A percentile compares a stretch with the other conserved stretches of the same genome.
Conservation (phyloP, 192 early-diverging fungal genomes). For the Geranomyces michiganensis region DNA sequence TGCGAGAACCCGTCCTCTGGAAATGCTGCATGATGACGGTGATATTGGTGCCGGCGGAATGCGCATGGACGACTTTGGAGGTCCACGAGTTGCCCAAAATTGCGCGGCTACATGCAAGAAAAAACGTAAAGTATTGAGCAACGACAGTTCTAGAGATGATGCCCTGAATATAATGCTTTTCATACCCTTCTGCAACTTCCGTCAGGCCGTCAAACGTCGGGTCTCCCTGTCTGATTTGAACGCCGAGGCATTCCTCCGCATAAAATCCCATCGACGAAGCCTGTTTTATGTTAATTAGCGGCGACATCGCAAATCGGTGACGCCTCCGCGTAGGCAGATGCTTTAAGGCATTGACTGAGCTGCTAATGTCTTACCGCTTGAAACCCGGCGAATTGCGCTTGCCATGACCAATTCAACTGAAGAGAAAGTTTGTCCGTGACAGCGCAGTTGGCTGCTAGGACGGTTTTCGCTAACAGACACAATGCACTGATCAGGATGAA, state of each 20-base stretch:
- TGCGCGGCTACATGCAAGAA: slow-evolving; percentile 6
- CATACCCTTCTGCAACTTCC: slow-evolving; percentile 20
- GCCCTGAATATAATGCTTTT: not conserved
- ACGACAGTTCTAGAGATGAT: not conserved
- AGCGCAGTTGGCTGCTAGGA: not conserved
- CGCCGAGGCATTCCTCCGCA: slow-evolving; percentile 18
- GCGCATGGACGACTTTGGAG: slow-evolving; percentile 5
- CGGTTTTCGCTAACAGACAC: not conserved
- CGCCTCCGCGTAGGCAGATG: no score
- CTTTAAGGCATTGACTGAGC: not conserved
- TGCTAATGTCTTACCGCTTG: slow-evolving; percentile 24
- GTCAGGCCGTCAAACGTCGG: slow-evolving; percentile 23
- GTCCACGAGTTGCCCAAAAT: slow-evolving; percentile 31
- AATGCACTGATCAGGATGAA: not conserved
- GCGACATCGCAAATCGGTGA: not conserved
- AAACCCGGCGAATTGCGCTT: slow-evolving; percentile 29
- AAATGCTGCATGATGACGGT: slow-evolving; percentile 29
- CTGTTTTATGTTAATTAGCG: slow-evolving; percentile 9
- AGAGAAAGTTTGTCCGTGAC: slow-evolving; percentile 16
- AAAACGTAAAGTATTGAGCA: not conserved
- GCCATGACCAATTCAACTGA: slow-evolving; percentile 26
- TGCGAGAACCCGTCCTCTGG: slow-evolving; percentile 9
- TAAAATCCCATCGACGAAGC: slow-evolving; percentile 24
- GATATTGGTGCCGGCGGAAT: slow-evolving; percentile 4
- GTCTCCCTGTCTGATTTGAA: slow-evolving; percentile 27